Evolutionary conservation across 2,329 filamentous ascomycete genomes (phyloP), one percentile per base, ranked within the genome.

Genomic region (Epichloe festucae): DNA sequence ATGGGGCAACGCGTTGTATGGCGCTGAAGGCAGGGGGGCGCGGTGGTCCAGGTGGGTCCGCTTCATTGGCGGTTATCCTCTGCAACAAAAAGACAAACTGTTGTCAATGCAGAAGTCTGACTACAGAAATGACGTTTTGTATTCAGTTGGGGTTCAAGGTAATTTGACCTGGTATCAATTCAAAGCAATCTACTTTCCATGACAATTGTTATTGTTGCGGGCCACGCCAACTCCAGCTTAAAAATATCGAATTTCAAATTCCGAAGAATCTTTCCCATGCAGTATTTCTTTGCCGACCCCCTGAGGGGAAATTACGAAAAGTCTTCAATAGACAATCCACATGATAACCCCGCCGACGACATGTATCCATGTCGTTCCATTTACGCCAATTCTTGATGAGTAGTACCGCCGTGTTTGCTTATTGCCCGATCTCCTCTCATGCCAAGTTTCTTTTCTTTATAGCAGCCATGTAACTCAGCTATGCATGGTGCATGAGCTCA

Each of bases 401-500:
- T 12, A 43, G 6, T 12, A 49, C 42, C 39, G 48, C 40, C 48
- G 14, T 43, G 40, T 12, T 50, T 3, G 14, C 19, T 41, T 5
- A 5, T 17, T 44, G 31, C 5, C 11, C 41, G 15, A 19, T 35
- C 27, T 46, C 12, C 8, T 39, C 38, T 14, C 11, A 15, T 44
- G 15, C 34, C 1, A 23, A 38, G 17, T 12, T 34, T 27, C 34
- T 27, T 4, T 31, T 31, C 31, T 10, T 31, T 11, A 31, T 2
- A 11, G 31, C 31, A 31, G 7, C 27, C 14, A 27, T 5, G 15
- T 19, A 46, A 19, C 2, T 34, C 23, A 48, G 49, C 57, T 58
- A 67, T 43, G 60, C 62, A 55, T 73, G 62, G 48, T 72, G 64
- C 76, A 85, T 84, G 56, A 85, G 68, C 70, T 85, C 82, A 7